Conservation (phyloP, 352 stramenopile species). For the Pythium pyrilobum region DNA sequence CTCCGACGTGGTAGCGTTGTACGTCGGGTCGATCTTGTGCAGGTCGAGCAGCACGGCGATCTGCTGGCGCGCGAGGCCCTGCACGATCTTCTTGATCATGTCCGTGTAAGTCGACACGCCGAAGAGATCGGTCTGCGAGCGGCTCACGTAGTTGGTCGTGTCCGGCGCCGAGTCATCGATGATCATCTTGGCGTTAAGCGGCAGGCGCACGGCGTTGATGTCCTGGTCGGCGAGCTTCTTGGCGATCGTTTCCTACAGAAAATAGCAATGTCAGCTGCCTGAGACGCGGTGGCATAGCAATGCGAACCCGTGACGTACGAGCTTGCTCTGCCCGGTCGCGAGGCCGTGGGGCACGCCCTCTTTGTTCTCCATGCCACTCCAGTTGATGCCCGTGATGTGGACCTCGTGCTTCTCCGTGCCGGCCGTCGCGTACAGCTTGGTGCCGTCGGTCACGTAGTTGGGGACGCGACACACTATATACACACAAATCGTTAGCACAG, state of each 20-base stretch:
- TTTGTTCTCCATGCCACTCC: constrained; percentile 82
- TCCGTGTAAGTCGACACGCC: constrained; percentile 65
- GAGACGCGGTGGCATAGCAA: background rate
- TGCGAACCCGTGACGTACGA: constrained; percentile 22
- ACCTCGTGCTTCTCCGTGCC: constrained; percentile 53
- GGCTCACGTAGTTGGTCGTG: constrained; percentile 63
- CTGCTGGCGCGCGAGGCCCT: constrained; percentile 71
- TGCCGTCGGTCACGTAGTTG: constrained; percentile 54
- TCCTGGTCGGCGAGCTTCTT: constrained; percentile 53
- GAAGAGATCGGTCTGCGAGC: constrained; percentile 51
- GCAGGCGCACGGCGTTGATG: constrained; percentile 75
- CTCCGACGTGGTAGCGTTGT: constrained; percentile 66
- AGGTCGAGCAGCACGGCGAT: constrained; percentile 81
- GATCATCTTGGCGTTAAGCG: constrained; percentile 81
- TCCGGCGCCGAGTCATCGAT: constrained; percentile 59
- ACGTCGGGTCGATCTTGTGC: constrained; percentile 79
- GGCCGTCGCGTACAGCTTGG: constrained; percentile 63
- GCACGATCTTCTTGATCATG: constrained; percentile 84
- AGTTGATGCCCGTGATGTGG: constrained; percentile 84
- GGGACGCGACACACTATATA: constrained; percentile 54
- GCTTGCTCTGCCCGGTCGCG: constrained; percentile 52
- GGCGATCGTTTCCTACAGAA: constrained; percentile 47
- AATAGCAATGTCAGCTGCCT: background rate
- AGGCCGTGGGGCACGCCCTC: constrained; percentile 76
- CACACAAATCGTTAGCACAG: too few relatives aligned